These are phyloP conservation scores for Arxiozyma heterogenica DNA, from an alignment of 1,139 yeast species.

Conservation along the genomic window DNA sequence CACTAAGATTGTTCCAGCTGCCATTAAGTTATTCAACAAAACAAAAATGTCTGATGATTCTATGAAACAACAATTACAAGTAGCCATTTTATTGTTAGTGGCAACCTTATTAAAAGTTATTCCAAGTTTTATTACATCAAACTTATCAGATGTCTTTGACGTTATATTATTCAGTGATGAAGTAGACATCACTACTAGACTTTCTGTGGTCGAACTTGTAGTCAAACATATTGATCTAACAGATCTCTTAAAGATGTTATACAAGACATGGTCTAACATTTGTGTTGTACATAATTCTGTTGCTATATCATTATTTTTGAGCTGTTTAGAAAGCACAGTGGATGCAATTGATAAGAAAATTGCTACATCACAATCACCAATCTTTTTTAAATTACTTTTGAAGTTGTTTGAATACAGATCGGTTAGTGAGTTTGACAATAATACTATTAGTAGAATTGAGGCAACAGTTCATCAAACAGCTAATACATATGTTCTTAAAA, in stretches of 20 bases:
- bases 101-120: conserved; percentile 73
- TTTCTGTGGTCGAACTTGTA: conserved; percentile 54
- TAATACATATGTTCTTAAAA: conserved; percentile 70
- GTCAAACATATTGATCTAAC: conserved; percentile 62
- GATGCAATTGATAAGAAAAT: conserved; percentile 64
- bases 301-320: conserved; percentile 63
- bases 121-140: conserved; percentile 76
- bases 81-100: conserved; percentile 61
- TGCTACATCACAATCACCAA: conserved; percentile 61
- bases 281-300: conserved; percentile 34
- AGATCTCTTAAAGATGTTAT: conserved; percentile 52
- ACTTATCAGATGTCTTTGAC: conserved; percentile 51
- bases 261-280: conserved; percentile 52
- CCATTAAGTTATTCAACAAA: conserved; percentile 49
- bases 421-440: conserved; percentile 49
- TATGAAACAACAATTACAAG: conserved; percentile 39
- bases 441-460: conserved; percentile 75
- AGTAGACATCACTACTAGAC: conserved; percentile 52
- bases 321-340: conserved; percentile 54
- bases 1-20: conserved; percentile 74
- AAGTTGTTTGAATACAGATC: conserved; percentile 64
- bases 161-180: conserved; percentile 49
- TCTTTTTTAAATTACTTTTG: conserved; percentile 61
- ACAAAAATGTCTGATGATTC: conserved; percentile 29
- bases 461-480: conserved; percentile 67